Evolutionary conservation across 2,329 filamentous ascomycete species (phyloP), one percentile per base, ranked within the genome.

Genomic region (Beauveria sp.): DNA sequence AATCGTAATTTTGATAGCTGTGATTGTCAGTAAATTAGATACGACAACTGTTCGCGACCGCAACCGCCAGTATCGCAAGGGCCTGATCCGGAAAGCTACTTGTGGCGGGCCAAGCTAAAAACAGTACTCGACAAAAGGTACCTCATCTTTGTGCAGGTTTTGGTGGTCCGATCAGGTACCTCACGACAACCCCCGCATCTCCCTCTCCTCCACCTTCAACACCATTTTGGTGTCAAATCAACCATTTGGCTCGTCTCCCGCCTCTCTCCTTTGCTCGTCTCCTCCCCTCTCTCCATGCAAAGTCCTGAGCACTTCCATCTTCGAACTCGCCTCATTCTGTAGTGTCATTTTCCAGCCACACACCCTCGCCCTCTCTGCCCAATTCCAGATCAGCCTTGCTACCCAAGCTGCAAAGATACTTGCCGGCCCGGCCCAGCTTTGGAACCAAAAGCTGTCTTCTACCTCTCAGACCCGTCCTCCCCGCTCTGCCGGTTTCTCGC

Each of bases 401-500:
- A 47, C 43, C 43, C 43, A 57, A 47, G 24, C 54, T 10, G 22
- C 6, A 58, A 28, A 20, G 20, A 38, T 34, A 43, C 47, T 28
- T 43, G 14, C 24, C 30, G 10, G 22, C 24, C 43, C 18, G 10
- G 28, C 30, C 46, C 22, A 50, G 56, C 55, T 22, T 20, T 34
- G n/a, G 22, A 34, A 20, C 45, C 45, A 57, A 57, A 51, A 50
- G 43, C 56, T 58, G 24, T 43, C 47, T n/a, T 52, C 46, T 38
- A 46, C 53, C 24, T 56, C 38, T 26, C 20, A 16, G 20, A 14
- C 50, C 9, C 55, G 28, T 59, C 56, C 34, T 43, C 47, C 47
- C 47, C 47, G 56, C 56, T 51, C 45, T 59, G n/a, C 46, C 38
- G 38, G 45, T 58, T 60, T 30, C 50, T 40, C 63, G 57, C 54